Base-by-base conservation (phyloP, 176 grass and related monocot species). In the Aegilops sharonensis region DNA sequence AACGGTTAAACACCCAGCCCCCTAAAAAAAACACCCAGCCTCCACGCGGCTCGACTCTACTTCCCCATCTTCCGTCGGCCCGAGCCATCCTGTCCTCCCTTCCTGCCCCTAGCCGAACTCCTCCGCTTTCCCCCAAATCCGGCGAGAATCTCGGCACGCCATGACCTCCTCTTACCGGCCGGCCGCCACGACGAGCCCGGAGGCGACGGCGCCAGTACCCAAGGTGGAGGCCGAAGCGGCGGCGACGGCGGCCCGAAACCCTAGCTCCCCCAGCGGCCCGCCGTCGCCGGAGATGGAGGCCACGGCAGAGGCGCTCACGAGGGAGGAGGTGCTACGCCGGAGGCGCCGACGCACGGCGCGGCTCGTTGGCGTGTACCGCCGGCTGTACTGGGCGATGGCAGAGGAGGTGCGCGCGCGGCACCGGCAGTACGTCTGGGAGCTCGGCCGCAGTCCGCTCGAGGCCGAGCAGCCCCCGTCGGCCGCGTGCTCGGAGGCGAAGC, bases 321-420 rank as follows among this genome's bases (percentile, higher is more conserved):
- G 90, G 27, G 96, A 94, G 82, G 96, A 98, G 84, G 90, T 98
- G 15, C 88, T 95, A 13, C 96, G 96, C 20, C 90, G 91, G 25
- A 87, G 93, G 1, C 64, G 70, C 9, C 90, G 90, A 8, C 88
- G 91, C 4, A 47, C 89, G 8, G 78, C 60, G 17, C 88, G 85
- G 21, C 87, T 98, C 24, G 81, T 47, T 20, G 79, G 34, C 42
- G 25, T 88, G 25, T 95, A 98, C 79, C 79, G 88, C 60, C 77
- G 66, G 3, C 88, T 94, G 6, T 95, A 98, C 82, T 98, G 96
- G 96, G 75, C 74, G 32, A 79, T 98, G 25, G 69, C 84, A 14
- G 91, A 98, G 93, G 93, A 98, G 86, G 83, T 98, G 83, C 79
- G 93, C 64, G 34, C 71, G 63, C 89, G 90, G 70, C 87, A 95